phyloP scores from a whole-genome alignment of 139 green algal genomes.

The Chlorella sp. region DNA sequence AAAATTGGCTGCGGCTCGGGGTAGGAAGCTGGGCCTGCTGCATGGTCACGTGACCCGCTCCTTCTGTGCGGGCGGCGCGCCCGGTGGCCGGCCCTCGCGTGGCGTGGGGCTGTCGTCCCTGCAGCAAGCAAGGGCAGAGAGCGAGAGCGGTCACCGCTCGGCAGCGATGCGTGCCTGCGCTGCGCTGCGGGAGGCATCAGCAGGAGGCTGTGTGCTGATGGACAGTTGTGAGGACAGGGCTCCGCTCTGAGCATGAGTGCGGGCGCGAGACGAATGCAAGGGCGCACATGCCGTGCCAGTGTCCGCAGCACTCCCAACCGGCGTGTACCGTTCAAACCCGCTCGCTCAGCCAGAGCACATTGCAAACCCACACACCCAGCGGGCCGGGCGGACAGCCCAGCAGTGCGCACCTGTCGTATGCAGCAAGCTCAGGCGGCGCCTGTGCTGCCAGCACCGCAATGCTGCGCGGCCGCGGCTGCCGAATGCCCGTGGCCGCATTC shows the following conservation, averaged over 20 bases:
- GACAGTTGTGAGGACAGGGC: too few species aligned
- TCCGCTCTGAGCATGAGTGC: too few species aligned
- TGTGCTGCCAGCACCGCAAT: constrained; percentile 8
- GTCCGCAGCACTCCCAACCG: too few species aligned
- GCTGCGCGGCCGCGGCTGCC: constrained; percentile 24
- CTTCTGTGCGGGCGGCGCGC: not conserved
- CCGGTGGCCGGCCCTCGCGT: not conserved
- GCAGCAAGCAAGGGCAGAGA: not conserved
- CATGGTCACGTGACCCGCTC: constrained; percentile 3
- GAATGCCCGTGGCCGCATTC: not conserved
- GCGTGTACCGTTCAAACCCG: too few species aligned
- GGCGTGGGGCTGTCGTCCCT: constrained; percentile 25
- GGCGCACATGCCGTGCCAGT: too few species aligned
- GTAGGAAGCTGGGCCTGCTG: not conserved
- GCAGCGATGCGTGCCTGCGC: too few species aligned
- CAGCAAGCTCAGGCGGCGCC: not conserved
- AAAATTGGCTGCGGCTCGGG: not conserved
- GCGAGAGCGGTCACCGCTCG: too few species aligned
- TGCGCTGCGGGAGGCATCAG: too few species aligned
- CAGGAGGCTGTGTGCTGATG: too few species aligned
- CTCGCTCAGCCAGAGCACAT: not conserved
- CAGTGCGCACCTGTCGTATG: not conserved
- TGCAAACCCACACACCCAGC: too few species aligned
- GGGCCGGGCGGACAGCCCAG: too few species aligned
- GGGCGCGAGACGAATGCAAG: too few species aligned